Base-by-base conservation (phyloP, 2,329 filamentous ascomycete genomes). In the Neophaeococcomyces mojaviensis region DNA sequence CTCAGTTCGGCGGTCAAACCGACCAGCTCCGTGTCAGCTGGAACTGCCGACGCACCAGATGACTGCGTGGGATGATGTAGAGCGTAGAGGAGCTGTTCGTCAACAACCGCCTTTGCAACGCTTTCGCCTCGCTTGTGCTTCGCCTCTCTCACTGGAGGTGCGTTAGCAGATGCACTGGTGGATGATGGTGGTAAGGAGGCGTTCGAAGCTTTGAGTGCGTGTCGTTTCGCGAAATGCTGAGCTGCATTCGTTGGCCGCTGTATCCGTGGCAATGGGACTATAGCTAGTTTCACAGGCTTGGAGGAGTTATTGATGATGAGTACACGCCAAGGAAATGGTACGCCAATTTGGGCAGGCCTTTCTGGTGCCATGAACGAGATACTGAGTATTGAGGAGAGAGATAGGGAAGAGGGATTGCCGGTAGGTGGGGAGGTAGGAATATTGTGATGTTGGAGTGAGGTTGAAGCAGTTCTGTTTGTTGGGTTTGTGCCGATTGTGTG, bases 291-390 rank as follows among this genome's bases (percentile, higher is more conserved):
- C 3, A 75, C 70, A 16, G 66, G 56, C 39, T 70, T 68, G n/a
- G 64, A 60, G 12, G 76, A 79, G 10, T 72, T 71, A 53, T 82
- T 82, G 45, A 79, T 71, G 32, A 81, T 73, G 49, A 81, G 77
- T 3, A 81, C 64, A 32, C 69, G 64, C 70, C 78, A 77, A 7
- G 65, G 64, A 56, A 82, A 79, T 3, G 70, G 63, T 31, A 71
- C 64, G 10, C 73, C 73, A n/a, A 77, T 69, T 7, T 64, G 58
- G 9, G 75, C 72, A 8, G 52, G 51, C 13, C 59, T 64, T 4
- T 63, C 58, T 3, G 77, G 75, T 0, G 74, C 73, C 4, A 71
- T 71, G 52, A 82, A 73, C 1, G 75, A 78, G 34, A 82, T 68
- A 0, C 70, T 75, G 16, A 81, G 62, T 7, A 36, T 22, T n/a